These are phyloP conservation scores for Sporisorium graminicola DNA, from an alignment of 1,284 basidiomycete species.

Conservation along the genomic window DNA sequence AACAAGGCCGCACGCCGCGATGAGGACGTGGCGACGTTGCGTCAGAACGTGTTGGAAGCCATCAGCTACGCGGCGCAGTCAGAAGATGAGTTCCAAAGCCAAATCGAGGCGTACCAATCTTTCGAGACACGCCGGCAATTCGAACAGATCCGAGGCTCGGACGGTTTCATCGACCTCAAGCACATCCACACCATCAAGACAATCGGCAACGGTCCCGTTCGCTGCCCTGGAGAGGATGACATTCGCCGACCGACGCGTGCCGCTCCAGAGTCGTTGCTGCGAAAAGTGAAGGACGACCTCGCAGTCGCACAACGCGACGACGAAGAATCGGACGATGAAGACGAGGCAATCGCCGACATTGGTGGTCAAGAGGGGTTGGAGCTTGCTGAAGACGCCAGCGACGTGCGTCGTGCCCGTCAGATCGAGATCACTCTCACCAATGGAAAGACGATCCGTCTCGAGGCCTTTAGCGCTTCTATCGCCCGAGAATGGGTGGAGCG, in stretches of 20 bases:
- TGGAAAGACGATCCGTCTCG: slow-evolving; percentile 79
- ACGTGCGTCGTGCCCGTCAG: slow-evolving; percentile 76
- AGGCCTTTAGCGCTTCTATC: slow-evolving; percentile 72
- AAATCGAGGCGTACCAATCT: slow-evolving; percentile 55
- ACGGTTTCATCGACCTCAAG: slow-evolving; percentile 78
- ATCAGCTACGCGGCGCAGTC: slow-evolving; percentile 50
- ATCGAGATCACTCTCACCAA: slow-evolving; percentile 82
- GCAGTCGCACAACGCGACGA: slow-evolving; percentile 72
- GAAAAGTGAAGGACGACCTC: slow-evolving; percentile 52
- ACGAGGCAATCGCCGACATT: slow-evolving; percentile 75
- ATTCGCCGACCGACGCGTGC: slow-evolving; percentile 15
- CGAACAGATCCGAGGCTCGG: slow-evolving; percentile 78
- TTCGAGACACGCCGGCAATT: slow-evolving; percentile 74
- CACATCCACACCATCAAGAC: slow-evolving; percentile 77
- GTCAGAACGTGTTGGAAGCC: slow-evolving; percentile 55
- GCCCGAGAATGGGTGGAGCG: slow-evolving; percentile 83
- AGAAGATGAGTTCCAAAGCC: slow-evolving; percentile 52
- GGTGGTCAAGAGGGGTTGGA: slow-evolving; percentile 78
- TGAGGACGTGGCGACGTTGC: slow-evolving; percentile 69
- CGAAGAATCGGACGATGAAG: slow-evolving; percentile 60
- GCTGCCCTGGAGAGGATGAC: slow-evolving; percentile 53
- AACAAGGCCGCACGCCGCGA: slow-evolving; percentile 49
- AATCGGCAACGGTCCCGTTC: slow-evolving; percentile 56
- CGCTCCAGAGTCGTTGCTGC: not conserved
- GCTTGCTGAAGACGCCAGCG: slow-evolving; percentile 72